Base-by-base conservation (phyloP, 2,329 filamentous ascomycete genomes). In the Aspergillus spinulosporus region DNA sequence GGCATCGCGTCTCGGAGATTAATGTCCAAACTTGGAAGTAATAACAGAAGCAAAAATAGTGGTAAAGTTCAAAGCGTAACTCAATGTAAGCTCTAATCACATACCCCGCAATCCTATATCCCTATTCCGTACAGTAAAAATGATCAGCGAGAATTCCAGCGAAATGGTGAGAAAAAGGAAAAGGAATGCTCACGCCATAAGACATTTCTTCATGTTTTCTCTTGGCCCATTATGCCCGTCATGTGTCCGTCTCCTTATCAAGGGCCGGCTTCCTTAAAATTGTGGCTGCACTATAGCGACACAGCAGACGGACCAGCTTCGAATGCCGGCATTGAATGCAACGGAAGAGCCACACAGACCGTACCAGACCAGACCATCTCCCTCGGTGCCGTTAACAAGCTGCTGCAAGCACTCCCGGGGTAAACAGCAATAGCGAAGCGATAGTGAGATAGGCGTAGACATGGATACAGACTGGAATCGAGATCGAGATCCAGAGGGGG, bases 121-220 rank as follows among this genome's bases (percentile, higher is more conserved):
- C 36, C 14, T 14, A 40, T 15, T 14, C 37, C n/a, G n/a, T n/a
- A 8, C 11, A 40, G 11, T 12, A 14, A n/a, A n/a, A 21, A 42
- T 11, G 5, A 12, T 42, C 11, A 45, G 40, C 49, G 49, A 52
- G 49, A 52, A 45, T 45, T 52, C 26, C 12, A 29, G 40, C 49
- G 49, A 52, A n/a, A 32, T 6, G 11, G n/a, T n/a, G 21, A 7
- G 26, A 29, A 15, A 9, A 5, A 29, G 37, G 21, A 40, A 14
- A 34, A 28, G 14, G 2, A 14, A 12, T 31, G n/a, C 29, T 11
- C 36, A 52, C 2, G 14, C 15, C 14, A 15, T 44, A 6, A 14
- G 2, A 52, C 11, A n/a, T 8, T 5, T 14, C 39, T 6, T 49
- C 34, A 44, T 11, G 5, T 40, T 29, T 43, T 29, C 39, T 36